phyloP scores from a whole-genome alignment of 257 asterid species.

The Plectranthus barbatus region DNA sequence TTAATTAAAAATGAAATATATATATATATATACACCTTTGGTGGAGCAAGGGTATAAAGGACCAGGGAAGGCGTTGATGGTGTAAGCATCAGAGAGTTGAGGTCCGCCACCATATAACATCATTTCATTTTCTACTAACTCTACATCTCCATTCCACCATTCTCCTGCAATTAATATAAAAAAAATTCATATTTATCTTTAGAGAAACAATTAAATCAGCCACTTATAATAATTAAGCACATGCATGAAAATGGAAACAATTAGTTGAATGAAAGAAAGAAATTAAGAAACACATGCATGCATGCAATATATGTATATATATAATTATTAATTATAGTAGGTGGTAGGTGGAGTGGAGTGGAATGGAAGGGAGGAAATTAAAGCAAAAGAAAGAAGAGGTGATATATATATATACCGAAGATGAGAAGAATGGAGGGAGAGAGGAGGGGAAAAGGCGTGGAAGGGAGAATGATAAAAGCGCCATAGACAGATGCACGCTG shows the following conservation, averaged over 20 bases:
- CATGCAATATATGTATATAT: no score
- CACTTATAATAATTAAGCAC: no score
- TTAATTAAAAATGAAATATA: no score
- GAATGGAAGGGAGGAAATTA: not conserved
- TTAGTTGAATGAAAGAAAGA: no score
- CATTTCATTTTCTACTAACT: conserved; percentile 50
- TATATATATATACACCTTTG: conserved; percentile 42
- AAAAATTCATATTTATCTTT: no score
- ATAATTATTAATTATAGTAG: no score
- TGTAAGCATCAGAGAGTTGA: conserved; percentile 71
- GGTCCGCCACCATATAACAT: conserved; percentile 65
- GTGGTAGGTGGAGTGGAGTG: no score
- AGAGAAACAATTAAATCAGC: no score
- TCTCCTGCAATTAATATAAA: conserved; percentile 46
- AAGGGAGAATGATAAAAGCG: conserved; percentile 67
- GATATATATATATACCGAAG: conserved; percentile 31
- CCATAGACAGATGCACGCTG: conserved; percentile 77
- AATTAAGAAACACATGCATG: no score
- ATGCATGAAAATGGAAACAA: no score
- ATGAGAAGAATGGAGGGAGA: conserved; percentile 30
- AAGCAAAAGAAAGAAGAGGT: not conserved
- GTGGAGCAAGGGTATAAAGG: conserved; percentile 60
- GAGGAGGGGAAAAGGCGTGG: conserved; percentile 54
- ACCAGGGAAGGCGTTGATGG: conserved; percentile 87
- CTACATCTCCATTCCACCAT: conserved; percentile 73